Evolutionary conservation across 129 eudicot genomes (phyloP), one percentile per base, ranked within the genome.

Genomic region (Centella asiatica): DNA sequence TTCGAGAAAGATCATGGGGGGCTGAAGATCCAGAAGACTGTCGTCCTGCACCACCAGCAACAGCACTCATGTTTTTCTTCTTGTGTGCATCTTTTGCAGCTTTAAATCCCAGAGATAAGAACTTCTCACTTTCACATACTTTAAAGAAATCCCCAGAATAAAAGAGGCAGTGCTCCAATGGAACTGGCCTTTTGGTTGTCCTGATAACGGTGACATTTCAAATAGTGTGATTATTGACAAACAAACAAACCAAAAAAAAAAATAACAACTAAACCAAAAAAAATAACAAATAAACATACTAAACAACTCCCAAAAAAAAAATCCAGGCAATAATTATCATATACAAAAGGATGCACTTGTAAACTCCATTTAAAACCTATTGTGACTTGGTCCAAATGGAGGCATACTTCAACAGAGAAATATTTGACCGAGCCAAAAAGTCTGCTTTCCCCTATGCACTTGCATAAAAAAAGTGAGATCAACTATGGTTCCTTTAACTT

Each of bases 151-250:
- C 99, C 67, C 96, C 96, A 36, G 90, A 74, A 70, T 93, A 85
- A 66, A 93, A 93, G 1, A 93, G 75, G 70, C 92, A 87, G 65
- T 93, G 99, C 71, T 93, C 99, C 81, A 93, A 67, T 26, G 99
- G 99, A 52, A 88, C 95, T 14, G 99, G 99, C 79, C 99, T 88
- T 79, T 80, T 93, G 15, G 87, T 93, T 20, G 99, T 93, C 92
- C 99, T 93, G 86, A 65, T 60, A 74, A 52, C 50, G 12, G 51
- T 19, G 11, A 68, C 19, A 15, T 6, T 37, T 36, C 20, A 68
- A 60, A 37, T 60, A 28, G 28, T 3, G 62, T 25, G 31, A 51
- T 26, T 53, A n/a, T 19, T 17, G 29, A 13, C 12, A 56, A 32
- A 17, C n/a, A 51, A n/a, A n/a, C n/a, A n/a, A n/a, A n/a, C n/a